phyloP scores from a whole-genome alignment of 2,329 filamentous ascomycete genomes.

The Lachnellula suecica region DNA sequence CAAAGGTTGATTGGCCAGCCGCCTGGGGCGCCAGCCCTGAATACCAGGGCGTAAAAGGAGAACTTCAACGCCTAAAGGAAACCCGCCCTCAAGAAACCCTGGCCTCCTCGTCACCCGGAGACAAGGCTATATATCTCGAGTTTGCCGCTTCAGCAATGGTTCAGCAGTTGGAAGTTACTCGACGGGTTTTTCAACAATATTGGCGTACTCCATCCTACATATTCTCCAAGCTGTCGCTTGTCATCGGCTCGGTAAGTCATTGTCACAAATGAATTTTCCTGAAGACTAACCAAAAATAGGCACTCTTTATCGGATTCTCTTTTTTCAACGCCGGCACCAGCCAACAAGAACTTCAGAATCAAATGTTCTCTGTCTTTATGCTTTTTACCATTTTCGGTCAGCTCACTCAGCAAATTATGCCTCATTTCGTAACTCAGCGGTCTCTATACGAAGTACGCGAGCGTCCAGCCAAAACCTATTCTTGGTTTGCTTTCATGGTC shows the following conservation, averaged over 20 bases:
- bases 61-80: conserved; percentile 53
- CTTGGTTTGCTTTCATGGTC: conserved; percentile 61
- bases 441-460: conserved; percentile 67
- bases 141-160: conserved; percentile 59
- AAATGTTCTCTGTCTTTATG: conserved; percentile 74
- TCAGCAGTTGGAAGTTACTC: conserved; percentile 54
- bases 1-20: conserved; percentile 61
- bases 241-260: conserved; percentile 43
- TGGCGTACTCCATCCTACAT: conserved; percentile 65
- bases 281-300: conserved; percentile 27
- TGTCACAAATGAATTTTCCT: conserved; percentile 33
- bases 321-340: conserved; percentile 61
- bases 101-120: conserved; percentile 24
- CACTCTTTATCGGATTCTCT: conserved; percentile 65
- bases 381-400: conserved; percentile 71
- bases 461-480: conserved; percentile 74
- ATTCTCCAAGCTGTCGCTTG: conserved; percentile 28
- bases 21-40: conserved; percentile 57
- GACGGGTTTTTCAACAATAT: conserved; percentile 59
- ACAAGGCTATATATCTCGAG: conserved; percentile 53
- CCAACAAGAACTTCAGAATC: conserved; percentile 62
- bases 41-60: conserved; percentile 35
- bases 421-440: conserved; percentile 50
- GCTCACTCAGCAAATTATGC: conserved; percentile 73
- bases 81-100: conserved; percentile 37